Evolutionary conservation across 805 yeast species (phyloP).

Genomic region (Metahyphopichia silvanorum): DNA sequence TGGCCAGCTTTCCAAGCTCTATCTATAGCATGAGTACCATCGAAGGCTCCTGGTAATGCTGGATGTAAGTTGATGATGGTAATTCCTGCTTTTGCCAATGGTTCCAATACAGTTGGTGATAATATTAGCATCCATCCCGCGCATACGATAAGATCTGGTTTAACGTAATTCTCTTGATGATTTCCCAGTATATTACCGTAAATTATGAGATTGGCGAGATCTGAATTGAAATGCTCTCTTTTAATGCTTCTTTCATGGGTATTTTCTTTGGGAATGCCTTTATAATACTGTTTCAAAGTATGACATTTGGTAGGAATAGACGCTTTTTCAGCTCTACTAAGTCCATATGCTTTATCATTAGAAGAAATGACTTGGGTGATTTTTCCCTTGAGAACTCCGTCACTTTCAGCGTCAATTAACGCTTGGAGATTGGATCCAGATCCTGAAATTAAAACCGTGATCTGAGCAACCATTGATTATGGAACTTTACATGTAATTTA

Average conservation of each 20-base stretch:
- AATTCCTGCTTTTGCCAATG: conserved; percentile 55
- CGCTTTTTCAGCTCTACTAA: conserved; percentile 70
- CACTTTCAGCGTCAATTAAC: conserved; percentile 66
- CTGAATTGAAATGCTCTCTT: conserved; percentile 70
- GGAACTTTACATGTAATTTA: too few species aligned
- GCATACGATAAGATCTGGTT: conserved; percentile 88
- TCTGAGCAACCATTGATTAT: too few species aligned
- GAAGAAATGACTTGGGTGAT: conserved; percentile 85
- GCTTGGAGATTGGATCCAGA: conserved; percentile 97
- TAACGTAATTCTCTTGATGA: conserved; percentile 27
- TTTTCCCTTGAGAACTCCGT: conserved; percentile 42
- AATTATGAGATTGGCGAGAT: conserved; percentile 68
- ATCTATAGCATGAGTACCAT: conserved; percentile 95
- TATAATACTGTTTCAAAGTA: conserved; percentile 68
- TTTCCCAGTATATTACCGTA: conserved; percentile 41
- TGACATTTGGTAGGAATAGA: conserved; percentile 72
- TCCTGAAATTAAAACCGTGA: conserved; percentile 87
- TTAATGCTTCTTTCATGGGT: conserved; percentile 54
- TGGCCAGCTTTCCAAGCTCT: conserved; percentile 96
- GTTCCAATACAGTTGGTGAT: conserved; percentile 70
- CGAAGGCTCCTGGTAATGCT: conserved; percentile 95
- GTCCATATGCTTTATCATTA: conserved; percentile 80
- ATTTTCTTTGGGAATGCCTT: conserved; percentile 69
- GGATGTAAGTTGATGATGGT: conserved; percentile 94
- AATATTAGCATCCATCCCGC: conserved; percentile 98